phyloP scores from a whole-genome alignment of 306 rosid genomes.

The Geum urbanum region DNA sequence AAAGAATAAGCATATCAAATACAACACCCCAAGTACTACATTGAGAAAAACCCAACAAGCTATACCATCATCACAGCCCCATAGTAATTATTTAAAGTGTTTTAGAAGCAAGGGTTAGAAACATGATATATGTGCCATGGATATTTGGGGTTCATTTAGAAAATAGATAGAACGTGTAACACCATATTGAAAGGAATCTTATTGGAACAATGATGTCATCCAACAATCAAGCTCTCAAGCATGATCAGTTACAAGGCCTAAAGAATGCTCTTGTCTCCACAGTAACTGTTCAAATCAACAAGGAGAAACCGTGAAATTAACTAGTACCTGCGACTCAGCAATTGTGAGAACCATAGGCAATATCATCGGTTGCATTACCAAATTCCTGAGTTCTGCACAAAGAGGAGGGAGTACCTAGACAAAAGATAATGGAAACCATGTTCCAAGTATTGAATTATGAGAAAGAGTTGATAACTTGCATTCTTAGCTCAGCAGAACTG shows the following conservation, averaged over 20 bases:
- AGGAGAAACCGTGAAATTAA: background rate
- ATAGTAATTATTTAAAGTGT: background rate
- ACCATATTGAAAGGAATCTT: background rate
- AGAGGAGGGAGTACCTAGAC: conserved; percentile 96
- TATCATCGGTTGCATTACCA: conserved; percentile 96
- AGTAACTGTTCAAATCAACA: background rate
- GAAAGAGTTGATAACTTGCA: background rate
- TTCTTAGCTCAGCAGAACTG: conserved; percentile 7
- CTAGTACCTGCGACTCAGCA: conserved; percentile 94
- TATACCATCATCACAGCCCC: background rate
- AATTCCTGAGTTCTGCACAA: conserved; percentile 96
- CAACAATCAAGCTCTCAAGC: background rate
- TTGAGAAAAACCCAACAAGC: background rate
- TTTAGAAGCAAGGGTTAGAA: background rate
- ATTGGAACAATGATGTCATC: conserved; percentile 21
- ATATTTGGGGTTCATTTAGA: background rate
- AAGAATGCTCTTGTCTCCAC: background rate
- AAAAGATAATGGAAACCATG: conserved; percentile 26
- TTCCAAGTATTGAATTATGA: conserved; percentile 7
- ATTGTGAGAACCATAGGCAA: conserved; percentile 98
- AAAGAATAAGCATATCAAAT: conserved; percentile 39
- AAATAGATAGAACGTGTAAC: background rate
- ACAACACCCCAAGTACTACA: conserved; percentile 92
- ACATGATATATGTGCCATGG: background rate
- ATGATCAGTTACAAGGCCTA: background rate